Conservation (phyloP, 768 basidiomycete species). For the Pulveroboletus frians region DNA sequence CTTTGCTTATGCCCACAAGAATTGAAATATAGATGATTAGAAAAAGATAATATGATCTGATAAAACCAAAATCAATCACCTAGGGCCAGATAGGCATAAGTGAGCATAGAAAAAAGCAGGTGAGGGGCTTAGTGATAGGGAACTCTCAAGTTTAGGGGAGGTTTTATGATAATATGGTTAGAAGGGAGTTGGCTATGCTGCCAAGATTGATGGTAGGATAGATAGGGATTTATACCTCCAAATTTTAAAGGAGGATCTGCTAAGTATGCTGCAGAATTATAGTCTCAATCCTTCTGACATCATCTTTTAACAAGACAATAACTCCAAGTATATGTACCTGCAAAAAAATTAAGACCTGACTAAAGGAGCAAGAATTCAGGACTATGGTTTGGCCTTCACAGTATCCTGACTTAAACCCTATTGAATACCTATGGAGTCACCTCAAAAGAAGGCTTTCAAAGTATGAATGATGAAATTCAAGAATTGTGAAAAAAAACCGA, state of each 20-base stretch:
- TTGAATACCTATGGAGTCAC: too few species aligned
- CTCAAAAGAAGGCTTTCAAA: neutral
- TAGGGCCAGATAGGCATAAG: too few species aligned
- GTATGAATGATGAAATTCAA: too few species aligned
- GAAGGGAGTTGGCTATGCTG: neutral
- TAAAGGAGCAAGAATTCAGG: neutral
- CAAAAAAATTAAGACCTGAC: neutral
- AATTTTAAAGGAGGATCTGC: neutral
- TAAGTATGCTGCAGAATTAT: neutral
- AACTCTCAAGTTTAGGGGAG: neutral
- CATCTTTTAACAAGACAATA: neutral
- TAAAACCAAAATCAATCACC: too few species aligned
- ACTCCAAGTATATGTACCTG: too few species aligned
- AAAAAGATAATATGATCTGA: too few species aligned
- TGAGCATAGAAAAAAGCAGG: too few species aligned
- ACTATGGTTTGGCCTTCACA: neutral
- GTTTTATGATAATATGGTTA: neutral
- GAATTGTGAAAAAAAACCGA: too few species aligned
- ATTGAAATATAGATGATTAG: too few species aligned
- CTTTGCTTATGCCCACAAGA: too few species aligned
- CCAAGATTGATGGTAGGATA: slow-evolving; percentile 1
- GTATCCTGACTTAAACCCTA: neutral
- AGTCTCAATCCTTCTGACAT: neutral
- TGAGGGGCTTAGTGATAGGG: too few species aligned
- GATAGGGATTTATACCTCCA: neutral